Percentiles rank a stretch among this genome's conserved stretches.
Evolutionary conservation across 2,329 filamentous ascomycete genomes (phyloP).

Genomic region (Alternaria tenuissima): DNA sequence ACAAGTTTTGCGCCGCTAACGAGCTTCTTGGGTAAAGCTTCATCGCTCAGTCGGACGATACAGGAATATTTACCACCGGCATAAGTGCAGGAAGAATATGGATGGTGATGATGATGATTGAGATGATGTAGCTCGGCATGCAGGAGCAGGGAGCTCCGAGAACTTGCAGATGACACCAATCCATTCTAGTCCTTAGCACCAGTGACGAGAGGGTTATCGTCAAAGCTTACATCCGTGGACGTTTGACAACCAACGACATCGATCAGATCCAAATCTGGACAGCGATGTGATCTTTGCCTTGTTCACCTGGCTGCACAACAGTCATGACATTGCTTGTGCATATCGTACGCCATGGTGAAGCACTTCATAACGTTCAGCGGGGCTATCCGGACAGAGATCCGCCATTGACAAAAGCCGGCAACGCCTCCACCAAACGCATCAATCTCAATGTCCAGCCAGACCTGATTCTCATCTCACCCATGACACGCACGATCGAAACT

Average conservation of each 20-base stretch:
- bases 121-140: background rate
- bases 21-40: background rate
- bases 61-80: background rate
- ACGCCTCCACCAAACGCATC: constrained; percentile 19
- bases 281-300: background rate
- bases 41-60: background rate
- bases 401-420: constrained; percentile 26
- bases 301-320: background rate
- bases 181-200: background rate
- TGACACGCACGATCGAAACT: constrained; percentile 36
- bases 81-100: background rate
- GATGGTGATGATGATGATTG: background rate
- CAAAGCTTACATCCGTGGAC: background rate
- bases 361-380: constrained; percentile 31
- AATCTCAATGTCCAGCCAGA: constrained; percentile 18
- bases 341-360: constrained; percentile 33
- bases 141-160: background rate
- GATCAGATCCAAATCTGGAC: background rate
- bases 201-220: background rate
- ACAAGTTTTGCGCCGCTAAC: background rate
- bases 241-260: background rate
- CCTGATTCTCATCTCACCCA: constrained; percentile 34
- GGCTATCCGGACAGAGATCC: constrained; percentile 27
- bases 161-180: background rate
- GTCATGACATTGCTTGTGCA: constrained; percentile 17